These are phyloP conservation scores for Blastocystis sp. DNA, from an alignment of 352 stramenopile species.

Conservation along the genomic window DNA sequence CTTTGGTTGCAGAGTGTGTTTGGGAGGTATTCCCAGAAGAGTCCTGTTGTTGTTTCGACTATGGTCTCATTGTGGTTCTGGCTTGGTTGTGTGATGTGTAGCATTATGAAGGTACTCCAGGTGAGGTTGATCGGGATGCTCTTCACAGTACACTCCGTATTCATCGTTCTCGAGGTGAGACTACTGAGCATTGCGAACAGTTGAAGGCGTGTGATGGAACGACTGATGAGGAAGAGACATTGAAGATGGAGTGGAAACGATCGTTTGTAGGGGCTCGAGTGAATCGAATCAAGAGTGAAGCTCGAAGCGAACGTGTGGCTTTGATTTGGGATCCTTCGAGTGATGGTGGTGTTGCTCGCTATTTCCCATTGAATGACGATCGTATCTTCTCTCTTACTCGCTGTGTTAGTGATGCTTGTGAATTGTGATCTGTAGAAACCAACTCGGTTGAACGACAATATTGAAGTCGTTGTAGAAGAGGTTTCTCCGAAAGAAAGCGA, in stretches of 20 bases:
- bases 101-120: not conserved
- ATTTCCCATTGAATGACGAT: not conserved
- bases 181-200: not conserved
- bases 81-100: not conserved
- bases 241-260: constrained; percentile 22
- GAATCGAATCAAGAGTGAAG: not conserved
- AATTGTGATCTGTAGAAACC: not conserved
- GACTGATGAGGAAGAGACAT: not conserved
- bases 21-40: constrained; percentile 43
- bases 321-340: not conserved
- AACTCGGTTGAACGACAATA: not conserved
- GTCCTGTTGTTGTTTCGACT: constrained; percentile 3
- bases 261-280: not conserved
- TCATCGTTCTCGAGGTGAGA: not conserved
- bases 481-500: not conserved
- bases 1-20: constrained; percentile 4
- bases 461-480: not conserved
- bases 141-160: not conserved
- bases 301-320: not conserved
- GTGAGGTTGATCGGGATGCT: not conserved
- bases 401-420: not conserved
- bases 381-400: constrained; percentile 13
- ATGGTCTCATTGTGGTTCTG: not conserved
- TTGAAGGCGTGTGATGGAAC: not conserved
- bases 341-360: not conserved